These are phyloP conservation scores for Lipomyces yamadae DNA, from an alignment of 805 yeast species.

Conservation along the genomic window DNA sequence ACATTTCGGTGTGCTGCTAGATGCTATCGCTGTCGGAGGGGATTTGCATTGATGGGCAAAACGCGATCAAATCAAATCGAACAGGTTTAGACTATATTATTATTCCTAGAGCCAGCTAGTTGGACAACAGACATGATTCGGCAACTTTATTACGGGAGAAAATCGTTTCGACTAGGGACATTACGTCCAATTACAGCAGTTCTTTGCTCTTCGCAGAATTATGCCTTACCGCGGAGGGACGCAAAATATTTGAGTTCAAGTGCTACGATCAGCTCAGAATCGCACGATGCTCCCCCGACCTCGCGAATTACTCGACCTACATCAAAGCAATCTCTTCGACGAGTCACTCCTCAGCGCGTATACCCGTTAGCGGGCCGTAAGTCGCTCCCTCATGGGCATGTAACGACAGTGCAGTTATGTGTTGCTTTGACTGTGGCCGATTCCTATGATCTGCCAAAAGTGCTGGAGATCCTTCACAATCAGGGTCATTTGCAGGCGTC, in stretches of 20 bases:
- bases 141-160: not conserved
- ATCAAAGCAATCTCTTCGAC: conserved; percentile 35
- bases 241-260: not conserved
- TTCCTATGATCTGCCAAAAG: conserved; percentile 60
- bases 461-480: conserved; percentile 48
- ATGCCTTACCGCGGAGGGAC: not conserved
- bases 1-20: too few species aligned
- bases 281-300: not conserved
- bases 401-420: conserved; percentile 16
- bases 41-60: not conserved
- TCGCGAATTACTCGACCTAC: conserved; percentile 15
- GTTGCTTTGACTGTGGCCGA: conserved; percentile 49
- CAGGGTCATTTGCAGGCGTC: conserved; percentile 48
- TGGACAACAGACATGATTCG: not conserved
- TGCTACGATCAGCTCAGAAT: not conserved
- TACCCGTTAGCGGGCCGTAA: not conserved
- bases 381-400: not conserved
- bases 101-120: not conserved
- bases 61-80: not conserved
- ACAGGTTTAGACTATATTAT: not conserved
- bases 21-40: not conserved
- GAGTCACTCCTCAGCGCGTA: conserved; percentile 25
- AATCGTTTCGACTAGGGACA: not conserved
- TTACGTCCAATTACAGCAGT: not conserved
- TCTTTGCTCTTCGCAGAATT: not conserved